A percentile compares a stretch with the other conserved stretches of the same genome.
phyloP scores from a whole-genome alignment of 1,284 basidiomycete genomes.

The Irpex lacteus region DNA sequence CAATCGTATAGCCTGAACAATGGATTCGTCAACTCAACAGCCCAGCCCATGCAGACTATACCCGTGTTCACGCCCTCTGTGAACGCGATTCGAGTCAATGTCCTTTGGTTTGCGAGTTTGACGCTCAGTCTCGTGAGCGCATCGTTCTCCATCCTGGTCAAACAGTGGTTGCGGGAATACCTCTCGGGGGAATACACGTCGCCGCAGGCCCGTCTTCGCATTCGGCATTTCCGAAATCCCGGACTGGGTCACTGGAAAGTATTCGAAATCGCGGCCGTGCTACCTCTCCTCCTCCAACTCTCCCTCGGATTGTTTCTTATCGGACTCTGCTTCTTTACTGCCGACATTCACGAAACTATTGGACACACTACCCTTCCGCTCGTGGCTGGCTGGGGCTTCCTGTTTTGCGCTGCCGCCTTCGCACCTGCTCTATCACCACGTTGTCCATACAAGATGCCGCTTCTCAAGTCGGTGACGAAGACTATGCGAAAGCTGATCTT shows the following conservation, averaged over 20 bases:
- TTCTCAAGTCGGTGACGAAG: neutral
- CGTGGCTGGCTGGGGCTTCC: slow-evolving; percentile 2
- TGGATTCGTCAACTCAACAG: slow-evolving; percentile 8
- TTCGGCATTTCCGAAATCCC: slow-evolving; percentile 7
- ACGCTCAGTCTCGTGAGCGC: slow-evolving; percentile 8
- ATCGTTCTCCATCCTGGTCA: slow-evolving; percentile 9
- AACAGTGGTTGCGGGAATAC: slow-evolving; percentile 10
- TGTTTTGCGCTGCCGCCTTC: neutral
- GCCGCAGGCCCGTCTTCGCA: slow-evolving; percentile 7
- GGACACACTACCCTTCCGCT: slow-evolving; percentile 2
- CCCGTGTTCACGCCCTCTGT: neutral
- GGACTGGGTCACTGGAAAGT: slow-evolving; percentile 6
- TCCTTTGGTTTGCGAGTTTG: slow-evolving; percentile 12
- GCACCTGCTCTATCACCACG: slow-evolving; percentile 5
- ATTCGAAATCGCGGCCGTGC: slow-evolving; percentile 6
- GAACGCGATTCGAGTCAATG: slow-evolving; percentile 7
- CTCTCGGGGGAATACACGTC: slow-evolving; percentile 8
- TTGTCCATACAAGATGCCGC: slow-evolving; percentile 8
- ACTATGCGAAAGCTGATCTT: neutral
- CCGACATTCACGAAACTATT: neutral
- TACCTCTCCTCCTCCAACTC: slow-evolving; percentile 7
- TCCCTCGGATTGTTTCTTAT: slow-evolving; percentile 6
- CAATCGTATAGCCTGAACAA: slow-evolving; percentile 4
- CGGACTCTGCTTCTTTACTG: slow-evolving; percentile 7
- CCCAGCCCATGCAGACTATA: neutral